Evolutionary conservation across 441 rosid genomes (phyloP), one percentile per base, ranked within the genome.

Genomic region (Francoa sonchifolia): DNA sequence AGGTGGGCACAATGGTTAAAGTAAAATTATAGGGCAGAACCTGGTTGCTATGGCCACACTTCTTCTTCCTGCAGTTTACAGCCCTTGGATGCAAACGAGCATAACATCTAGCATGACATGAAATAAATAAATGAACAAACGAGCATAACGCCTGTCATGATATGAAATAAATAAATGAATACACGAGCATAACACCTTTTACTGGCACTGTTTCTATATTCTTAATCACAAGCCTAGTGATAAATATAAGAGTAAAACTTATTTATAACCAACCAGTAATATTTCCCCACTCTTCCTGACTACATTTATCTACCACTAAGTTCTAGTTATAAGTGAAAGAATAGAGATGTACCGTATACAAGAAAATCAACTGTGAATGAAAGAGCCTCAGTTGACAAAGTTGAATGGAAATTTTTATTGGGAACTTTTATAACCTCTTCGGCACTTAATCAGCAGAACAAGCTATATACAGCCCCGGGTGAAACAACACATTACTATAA

Each of bases 21-120:
- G 10, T 27, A 30, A 4, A 30, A 4, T 9, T 4, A n/a, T 1
- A 30, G 3, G 11, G 3, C 14, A 30, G 11, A 30, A 28, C 36
- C 74, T 65, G 65, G 47, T 64, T 71, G 74, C 66, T 67, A 33
- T 67, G 73, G 4, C 71, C 66, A 47, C 77, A 64, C 42, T 71
- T 64, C 63, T 63, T 63, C 63, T 67, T 71, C 58, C 68, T 48
- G 64, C 73, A 67, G 60, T 71, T 71, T 1, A 63, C 70, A 17
- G 71, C 73, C 47, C 73, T 63, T 16, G 68, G 73, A 30, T 63
- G 71, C 35, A 67, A 57, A 33, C 66, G 68, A 5, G 77, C 77
- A 28, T 71, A 63, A 14, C 73, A 63, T 40, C 76, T 70, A 33
- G 17, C 16, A 29, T n/a, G 33, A 8, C 11, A 30, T 10, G 8